A percentile compares a stretch with the other conserved stretches of the same genome.
These are phyloP conservation scores for Globisporangium viniferum DNA, from an alignment of 352 stramenopile species.

Conservation along the genomic window DNA sequence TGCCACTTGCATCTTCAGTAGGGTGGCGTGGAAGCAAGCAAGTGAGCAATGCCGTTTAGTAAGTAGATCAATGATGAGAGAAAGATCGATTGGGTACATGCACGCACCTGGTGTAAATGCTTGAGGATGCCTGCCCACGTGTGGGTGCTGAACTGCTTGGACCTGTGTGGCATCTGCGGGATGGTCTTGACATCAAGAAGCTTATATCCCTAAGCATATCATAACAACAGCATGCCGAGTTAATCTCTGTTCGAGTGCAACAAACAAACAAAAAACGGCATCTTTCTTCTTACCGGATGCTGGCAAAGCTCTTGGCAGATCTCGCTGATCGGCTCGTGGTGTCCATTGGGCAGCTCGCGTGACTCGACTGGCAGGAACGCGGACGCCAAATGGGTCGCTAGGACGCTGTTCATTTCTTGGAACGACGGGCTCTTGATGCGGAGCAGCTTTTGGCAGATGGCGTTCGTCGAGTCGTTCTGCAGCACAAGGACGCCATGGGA, in stretches of 20 bases:
- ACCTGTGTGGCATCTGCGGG: slow-evolving; percentile 61
- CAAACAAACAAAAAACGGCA: not conserved
- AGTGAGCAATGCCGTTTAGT: not conserved
- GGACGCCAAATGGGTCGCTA: slow-evolving; percentile 59
- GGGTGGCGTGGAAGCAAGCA: not conserved
- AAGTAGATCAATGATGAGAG: not conserved
- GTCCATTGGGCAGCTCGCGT: not conserved
- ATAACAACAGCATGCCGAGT: not conserved
- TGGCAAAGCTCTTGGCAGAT: slow-evolving; percentile 53
- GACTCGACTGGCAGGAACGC: slow-evolving; percentile 38
- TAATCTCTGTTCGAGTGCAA: not conserved
- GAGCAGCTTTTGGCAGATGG: slow-evolving; percentile 56
- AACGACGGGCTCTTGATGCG: slow-evolving; percentile 58
- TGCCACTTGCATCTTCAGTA: slow-evolving; percentile 58
- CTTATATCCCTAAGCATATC: slow-evolving; percentile 48
- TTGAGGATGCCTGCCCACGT: slow-evolving; percentile 75
- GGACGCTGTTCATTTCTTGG: slow-evolving; percentile 55
- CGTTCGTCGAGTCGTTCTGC: slow-evolving; percentile 60
- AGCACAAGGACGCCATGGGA: slow-evolving; percentile 66
- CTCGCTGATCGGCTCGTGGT: slow-evolving; percentile 27
- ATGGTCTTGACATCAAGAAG: slow-evolving; percentile 69
- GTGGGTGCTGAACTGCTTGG: slow-evolving; percentile 71
- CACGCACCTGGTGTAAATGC: slow-evolving; percentile 57
- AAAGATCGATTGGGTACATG: not conserved
- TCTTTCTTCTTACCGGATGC: slow-evolving; percentile 39